phyloP scores from a whole-genome alignment of 2,329 filamentous ascomycete species.

The Hypoxylon sp. region DNA sequence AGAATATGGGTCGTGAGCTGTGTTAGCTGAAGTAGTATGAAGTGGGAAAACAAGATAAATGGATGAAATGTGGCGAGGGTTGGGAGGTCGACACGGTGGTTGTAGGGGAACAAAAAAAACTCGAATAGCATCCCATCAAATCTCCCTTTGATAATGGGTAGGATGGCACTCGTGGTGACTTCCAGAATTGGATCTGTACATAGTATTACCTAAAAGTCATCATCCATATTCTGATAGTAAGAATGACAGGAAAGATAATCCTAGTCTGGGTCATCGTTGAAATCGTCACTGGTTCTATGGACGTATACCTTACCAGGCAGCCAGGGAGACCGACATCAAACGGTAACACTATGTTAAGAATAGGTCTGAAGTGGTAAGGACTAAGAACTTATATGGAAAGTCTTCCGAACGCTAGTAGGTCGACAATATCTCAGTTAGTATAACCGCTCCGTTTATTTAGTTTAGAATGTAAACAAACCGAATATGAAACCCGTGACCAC shows the following conservation, averaged over 20 bases:
- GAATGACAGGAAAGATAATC: background rate
- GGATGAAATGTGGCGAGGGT: no score
- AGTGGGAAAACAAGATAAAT: background rate
- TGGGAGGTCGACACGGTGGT: no score
- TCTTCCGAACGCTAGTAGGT: slow-evolving; percentile 10
- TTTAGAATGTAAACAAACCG: no score
- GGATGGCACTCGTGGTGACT: no score
- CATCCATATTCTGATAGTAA: background rate
- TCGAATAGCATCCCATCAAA: no score
- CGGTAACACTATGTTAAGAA: no score
- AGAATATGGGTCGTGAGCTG: slow-evolving; percentile 1
- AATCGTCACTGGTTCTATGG: no score
- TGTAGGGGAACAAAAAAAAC: no score
- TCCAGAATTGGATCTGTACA: slow-evolving; percentile 8
- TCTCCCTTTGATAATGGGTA: no score
- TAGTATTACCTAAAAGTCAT: slow-evolving; percentile 9
- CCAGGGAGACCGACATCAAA: no score
- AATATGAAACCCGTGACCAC: background rate
- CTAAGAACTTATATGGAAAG: slow-evolving; percentile 19
- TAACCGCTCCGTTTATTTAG: background rate
- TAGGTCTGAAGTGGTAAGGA: no score
- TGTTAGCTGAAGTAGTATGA: background rate
- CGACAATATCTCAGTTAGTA: background rate
- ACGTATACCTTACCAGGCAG: no score
- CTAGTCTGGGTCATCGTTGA: background rate